Conservation (phyloP, 768 basidiomycete species). For the Lentinula edodes region DNA sequence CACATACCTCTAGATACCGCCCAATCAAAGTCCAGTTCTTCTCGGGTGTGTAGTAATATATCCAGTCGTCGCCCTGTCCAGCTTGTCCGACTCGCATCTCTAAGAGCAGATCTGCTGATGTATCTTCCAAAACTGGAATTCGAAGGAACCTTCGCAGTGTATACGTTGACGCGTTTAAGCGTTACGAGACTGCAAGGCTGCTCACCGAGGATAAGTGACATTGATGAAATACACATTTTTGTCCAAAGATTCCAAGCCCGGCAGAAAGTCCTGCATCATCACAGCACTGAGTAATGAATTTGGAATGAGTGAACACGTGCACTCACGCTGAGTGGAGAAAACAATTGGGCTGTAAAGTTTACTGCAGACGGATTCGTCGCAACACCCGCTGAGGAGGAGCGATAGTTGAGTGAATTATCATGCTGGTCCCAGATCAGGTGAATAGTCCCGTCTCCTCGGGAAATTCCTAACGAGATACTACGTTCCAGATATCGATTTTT, state of each 20-base stretch:
- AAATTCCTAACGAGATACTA: slow-evolving; percentile 31
- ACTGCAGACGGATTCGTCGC: slow-evolving; percentile 20
- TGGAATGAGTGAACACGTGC: neutral
- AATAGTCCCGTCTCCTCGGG: slow-evolving; percentile 28
- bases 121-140: neutral
- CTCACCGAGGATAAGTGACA: slow-evolving; percentile 30
- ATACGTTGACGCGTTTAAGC: neutral
- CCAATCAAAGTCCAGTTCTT: slow-evolving; percentile 24
- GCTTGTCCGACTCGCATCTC: slow-evolving; percentile 29
- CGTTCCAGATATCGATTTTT: neutral
- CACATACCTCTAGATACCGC: slow-evolving; percentile 25
- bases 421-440: slow-evolving; percentile 32
- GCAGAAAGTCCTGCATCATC: slow-evolving; percentile 22
- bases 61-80: slow-evolving; percentile 31
- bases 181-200: slow-evolving; percentile 10
- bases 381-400: slow-evolving; percentile 22
- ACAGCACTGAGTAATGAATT: neutral
- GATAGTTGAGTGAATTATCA: slow-evolving; percentile 28
- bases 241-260: slow-evolving; percentile 24
- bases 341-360: slow-evolving; percentile 20
- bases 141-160: neutral
- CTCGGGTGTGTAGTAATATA: slow-evolving; percentile 25
- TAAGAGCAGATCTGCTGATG: slow-evolving; percentile 22
- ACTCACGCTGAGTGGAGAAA: slow-evolving; percentile 18
- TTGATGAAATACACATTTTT: slow-evolving; percentile 26